Base-by-base conservation (phyloP, 305 asterid species). In the Solanum aculeatissimum region DNA sequence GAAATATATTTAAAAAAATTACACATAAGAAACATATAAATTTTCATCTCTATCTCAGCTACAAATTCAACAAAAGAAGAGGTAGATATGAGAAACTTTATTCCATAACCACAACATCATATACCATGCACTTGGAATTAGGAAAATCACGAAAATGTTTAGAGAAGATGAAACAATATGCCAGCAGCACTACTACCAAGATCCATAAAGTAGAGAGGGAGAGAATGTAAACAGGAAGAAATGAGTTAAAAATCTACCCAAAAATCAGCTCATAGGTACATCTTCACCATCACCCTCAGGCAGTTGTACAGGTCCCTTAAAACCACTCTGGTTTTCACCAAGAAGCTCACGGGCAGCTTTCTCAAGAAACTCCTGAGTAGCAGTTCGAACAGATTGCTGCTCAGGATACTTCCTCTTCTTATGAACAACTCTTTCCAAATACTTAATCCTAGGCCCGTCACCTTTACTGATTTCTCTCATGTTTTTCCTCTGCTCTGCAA, bases 341-440 rank as follows among this genome's bases (percentile, higher is more conserved):
- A 95, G 98, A 72, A 97, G 93, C 89, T 97, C 99, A 83, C 88
- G 89, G 35, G 98, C 89, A 81, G 98, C 99, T 92, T 97, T 97
- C 90, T 97, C 95, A 75, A 97, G 99, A 89, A 97, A 97, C 85
- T 93, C 98, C 90, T 97, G 93, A 60, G 99, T 96, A 68, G 97
- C 97, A 87, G 91, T 83, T 84, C 91, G 91, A 87, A 94, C 95
- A 84, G 98, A 91, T 90, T 91, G 93, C 87, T 89, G 94, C 87
- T 92, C 97, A 9, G 90, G 32, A 86, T 84, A 89, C 84, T 94
- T 97, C 90, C 98, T 92, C 93, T 89, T 97, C 92, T 94, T 97
- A 21, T 89, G 92, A 84, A 68, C 78, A 88, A 42, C 89, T 91
- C 82, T 89, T 80, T 94, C 97, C 84, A 86, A 14, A 86, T 92